Evolutionary conservation across 176 grass and related monocot genomes (phyloP).

Genomic region (Phragmites australis): DNA sequence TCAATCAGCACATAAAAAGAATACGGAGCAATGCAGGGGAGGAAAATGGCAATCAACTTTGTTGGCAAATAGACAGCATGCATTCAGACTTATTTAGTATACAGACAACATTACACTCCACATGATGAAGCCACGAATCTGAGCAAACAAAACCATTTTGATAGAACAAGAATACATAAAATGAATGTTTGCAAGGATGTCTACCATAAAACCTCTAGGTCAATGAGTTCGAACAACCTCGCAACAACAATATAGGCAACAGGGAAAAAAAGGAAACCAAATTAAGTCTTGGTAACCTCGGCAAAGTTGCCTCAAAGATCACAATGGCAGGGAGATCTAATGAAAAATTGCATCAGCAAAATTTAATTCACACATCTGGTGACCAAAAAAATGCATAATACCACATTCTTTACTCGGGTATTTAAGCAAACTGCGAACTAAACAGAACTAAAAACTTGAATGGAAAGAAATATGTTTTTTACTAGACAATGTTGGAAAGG

Average conservation of each 20-base stretch:
- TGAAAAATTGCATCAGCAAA: neutral
- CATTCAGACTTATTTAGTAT: too few relatives aligned
- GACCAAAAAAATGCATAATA: too few relatives aligned
- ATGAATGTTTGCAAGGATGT: constrained; percentile 32
- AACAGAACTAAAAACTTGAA: neutral
- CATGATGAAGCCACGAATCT: too few relatives aligned
- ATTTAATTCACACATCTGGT: neutral
- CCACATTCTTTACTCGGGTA: too few relatives aligned
- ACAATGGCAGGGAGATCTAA: neutral
- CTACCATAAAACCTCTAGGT: constrained; percentile 27
- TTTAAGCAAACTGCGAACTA: too few relatives aligned
- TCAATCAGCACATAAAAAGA: too few relatives aligned
- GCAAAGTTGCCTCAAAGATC: constrained; percentile 53
- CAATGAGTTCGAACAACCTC: constrained; percentile 26
- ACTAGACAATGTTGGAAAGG: constrained; percentile 15
- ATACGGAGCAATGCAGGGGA: too few relatives aligned
- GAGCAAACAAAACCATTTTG: too few relatives aligned
- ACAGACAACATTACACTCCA: too few relatives aligned
- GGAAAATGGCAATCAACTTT: too few relatives aligned
- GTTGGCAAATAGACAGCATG: too few relatives aligned
- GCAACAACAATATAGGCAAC: constrained; percentile 58
- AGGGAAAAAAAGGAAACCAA: constrained; percentile 85
- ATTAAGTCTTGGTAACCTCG: constrained; percentile 56
- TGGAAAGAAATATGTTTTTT: neutral
- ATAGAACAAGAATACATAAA: neutral